Evolutionary conservation across 176 grass and related monocot species (phyloP), one percentile per base, ranked within the genome.

Genomic region (Otatea glauca): DNA sequence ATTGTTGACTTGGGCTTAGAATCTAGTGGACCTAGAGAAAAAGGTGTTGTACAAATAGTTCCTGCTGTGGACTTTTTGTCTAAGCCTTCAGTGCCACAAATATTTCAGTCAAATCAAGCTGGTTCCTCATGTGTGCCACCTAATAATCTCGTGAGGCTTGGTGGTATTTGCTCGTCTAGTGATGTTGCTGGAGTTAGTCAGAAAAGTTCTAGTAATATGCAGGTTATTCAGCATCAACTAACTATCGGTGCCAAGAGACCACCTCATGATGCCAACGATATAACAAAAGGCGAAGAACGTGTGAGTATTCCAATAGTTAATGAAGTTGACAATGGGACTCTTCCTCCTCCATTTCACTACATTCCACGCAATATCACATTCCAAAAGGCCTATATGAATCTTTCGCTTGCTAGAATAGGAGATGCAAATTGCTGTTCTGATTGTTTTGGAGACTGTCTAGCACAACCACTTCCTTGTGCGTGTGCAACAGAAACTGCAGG

Each of bases 381-480:
- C 21, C 91, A 95, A 78, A 78, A 90, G 24, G 93, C 91, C 45
- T 89, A 93, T 76, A 48, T 98, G 47, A 90, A 81, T 81, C 16
- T 94, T 63, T 95, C 89, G 6, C 82, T 98, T 74, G 91, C 93
- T 76, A 89, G 96, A 75, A 93, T 98, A 50, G 96, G 93, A 83
- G 93, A 95, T 87, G 96, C 89, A 34, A 86, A 86, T 66, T 98
- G 91, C 48, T 98, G 93, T 83, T 78, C 88, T 41, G 88, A 78
- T 61, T 95, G 96, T 86, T 88, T 82, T 51, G 81, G 87, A 43
- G 88, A 95, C 67, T 98, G 96, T 86, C 41, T 98, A 77, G 85
- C 74, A 72, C 56, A 75, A 43, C 85, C 72, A 78, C 60, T 95
- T 70, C 85, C 89, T 49, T 98, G 96, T 62, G 77, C 96, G 3